phyloP scores from a whole-genome alignment of 1,284 basidiomycete species.

The Moesziomyces antarcticus region DNA sequence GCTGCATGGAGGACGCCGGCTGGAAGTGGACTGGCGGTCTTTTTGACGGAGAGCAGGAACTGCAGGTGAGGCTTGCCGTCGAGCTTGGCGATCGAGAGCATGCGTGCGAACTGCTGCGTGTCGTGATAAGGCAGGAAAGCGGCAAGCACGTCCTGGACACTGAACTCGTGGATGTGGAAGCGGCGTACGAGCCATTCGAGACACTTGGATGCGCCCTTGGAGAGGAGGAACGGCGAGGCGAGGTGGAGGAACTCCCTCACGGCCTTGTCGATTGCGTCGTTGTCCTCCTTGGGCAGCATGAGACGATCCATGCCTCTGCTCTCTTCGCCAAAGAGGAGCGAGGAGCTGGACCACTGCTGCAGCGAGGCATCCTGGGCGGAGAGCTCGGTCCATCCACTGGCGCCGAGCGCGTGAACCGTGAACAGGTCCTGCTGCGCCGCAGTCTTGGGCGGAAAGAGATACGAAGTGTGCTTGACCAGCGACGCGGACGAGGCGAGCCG shows the following conservation, averaged over 20 bases:
- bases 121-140: constrained; percentile 95
- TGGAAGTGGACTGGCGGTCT: constrained; percentile 57
- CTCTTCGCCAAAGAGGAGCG: constrained; percentile 82
- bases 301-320: constrained; percentile 84
- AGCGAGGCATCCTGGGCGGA: constrained; percentile 63
- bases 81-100: constrained; percentile 82
- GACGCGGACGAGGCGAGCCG: constrained; percentile 75
- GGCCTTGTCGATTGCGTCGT: constrained; percentile 74
- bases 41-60: constrained; percentile 58
- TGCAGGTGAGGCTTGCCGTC: constrained; percentile 45
- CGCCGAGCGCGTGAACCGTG: constrained; percentile 83
- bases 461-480: constrained; percentile 76
- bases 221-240: constrained; percentile 83
- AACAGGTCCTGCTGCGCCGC: constrained; percentile 73
- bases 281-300: constrained; percentile 77
- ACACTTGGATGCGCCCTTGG: constrained; percentile 84
- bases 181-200: constrained; percentile 95
- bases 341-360: constrained; percentile 70
- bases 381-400: constrained; percentile 80
- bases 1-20: constrained; percentile 56
- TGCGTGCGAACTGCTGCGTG: constrained; percentile 91
- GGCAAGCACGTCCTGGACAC: constrained; percentile 80
- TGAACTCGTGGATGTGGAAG: constrained; percentile 96
- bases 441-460: constrained; percentile 76
- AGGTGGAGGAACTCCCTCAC: constrained; percentile 77